These are phyloP conservation scores for Pythium angustatum DNA, from an alignment of 352 stramenopile genomes.

Conservation along the genomic window DNA sequence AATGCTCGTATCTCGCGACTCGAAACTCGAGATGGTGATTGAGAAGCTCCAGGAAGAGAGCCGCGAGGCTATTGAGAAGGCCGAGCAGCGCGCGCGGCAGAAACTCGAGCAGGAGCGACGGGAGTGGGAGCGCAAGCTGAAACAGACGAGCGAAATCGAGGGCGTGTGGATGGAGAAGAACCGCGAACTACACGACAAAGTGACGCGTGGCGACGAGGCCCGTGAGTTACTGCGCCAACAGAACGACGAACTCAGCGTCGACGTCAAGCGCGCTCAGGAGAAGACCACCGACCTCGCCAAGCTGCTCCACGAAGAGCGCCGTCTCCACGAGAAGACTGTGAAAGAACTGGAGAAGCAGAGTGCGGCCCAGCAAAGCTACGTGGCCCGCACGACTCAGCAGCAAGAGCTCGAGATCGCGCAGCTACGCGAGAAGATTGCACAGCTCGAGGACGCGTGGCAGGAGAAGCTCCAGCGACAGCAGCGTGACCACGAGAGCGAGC, in stretches of 20 bases:
- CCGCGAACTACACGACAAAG: slow-evolving; percentile 70
- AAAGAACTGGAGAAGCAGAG: slow-evolving; percentile 52
- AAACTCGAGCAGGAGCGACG: slow-evolving; percentile 61
- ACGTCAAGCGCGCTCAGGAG: slow-evolving; percentile 47
- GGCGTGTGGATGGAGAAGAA: slow-evolving; percentile 88
- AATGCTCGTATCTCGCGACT: slow-evolving; percentile 70
- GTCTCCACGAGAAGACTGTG: slow-evolving; percentile 42
- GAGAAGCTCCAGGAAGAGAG: slow-evolving; percentile 79
- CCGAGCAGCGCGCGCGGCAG: slow-evolving; percentile 43
- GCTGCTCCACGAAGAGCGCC: slow-evolving; percentile 62
- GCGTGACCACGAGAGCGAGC: slow-evolving; percentile 52
- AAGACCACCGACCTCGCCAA: slow-evolving; percentile 53
- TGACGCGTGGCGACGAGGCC: slow-evolving; percentile 47
- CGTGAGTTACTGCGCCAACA: slow-evolving; percentile 50
- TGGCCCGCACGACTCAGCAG: slow-evolving; percentile 43
- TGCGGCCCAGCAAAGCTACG: slow-evolving; percentile 41
- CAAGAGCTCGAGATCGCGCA: slow-evolving; percentile 43
- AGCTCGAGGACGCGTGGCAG: slow-evolving; percentile 41
- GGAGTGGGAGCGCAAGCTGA: slow-evolving; percentile 74
- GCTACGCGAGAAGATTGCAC: slow-evolving; percentile 49
- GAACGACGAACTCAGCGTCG: slow-evolving; percentile 45
- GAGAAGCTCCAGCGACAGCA: slow-evolving; percentile 46
- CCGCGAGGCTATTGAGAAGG: slow-evolving; percentile 49
- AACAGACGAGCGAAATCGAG: slow-evolving; percentile 78
- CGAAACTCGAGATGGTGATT: slow-evolving; percentile 82